A percentile compares a stretch with the other conserved stretches of the same genome.
phyloP scores from a whole-genome alignment of 768 basidiomycete genomes.

The Tulasnella sp. region DNA sequence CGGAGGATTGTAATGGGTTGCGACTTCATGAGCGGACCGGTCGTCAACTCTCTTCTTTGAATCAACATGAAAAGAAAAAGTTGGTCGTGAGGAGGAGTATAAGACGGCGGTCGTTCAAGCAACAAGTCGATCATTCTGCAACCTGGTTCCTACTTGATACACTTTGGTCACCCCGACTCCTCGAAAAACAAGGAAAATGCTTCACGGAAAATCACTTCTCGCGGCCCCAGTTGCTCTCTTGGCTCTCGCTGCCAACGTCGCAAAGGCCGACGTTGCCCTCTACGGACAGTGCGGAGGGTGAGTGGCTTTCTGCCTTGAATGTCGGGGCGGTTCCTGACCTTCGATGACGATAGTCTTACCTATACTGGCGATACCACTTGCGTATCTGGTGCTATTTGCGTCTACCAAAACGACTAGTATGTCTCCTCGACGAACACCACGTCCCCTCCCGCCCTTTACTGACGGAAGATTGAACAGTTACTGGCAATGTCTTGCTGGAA shows the following conservation, averaged over 20 bases:
- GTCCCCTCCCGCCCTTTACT: not conserved
- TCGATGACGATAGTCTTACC: not conserved
- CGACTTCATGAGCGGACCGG: not conserved
- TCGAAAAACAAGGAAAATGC: not conserved
- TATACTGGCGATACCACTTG: slow-evolving; percentile 4
- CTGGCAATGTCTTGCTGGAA: not conserved
- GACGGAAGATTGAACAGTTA: not conserved
- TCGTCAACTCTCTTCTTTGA: not conserved
- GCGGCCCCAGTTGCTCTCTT: not conserved
- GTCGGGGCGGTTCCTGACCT: not conserved
- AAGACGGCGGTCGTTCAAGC: not conserved
- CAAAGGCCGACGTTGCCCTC: not conserved
- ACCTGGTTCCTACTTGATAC: not conserved
- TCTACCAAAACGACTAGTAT: slow-evolving; percentile 4
- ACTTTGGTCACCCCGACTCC: not conserved
- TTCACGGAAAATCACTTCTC: not conserved
- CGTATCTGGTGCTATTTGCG: slow-evolving; percentile 1
- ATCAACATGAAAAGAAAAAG: not conserved
- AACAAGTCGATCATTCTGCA: not conserved
- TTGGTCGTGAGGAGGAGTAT: not conserved
- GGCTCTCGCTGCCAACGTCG: not conserved
- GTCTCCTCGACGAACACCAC: not conserved
- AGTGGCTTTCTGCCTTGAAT: not conserved
- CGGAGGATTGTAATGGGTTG: not conserved
- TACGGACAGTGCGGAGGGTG: slow-evolving; percentile 6